Percentiles rank a stretch among this genome's conserved stretches.
Evolutionary conservation across 352 stramenopile genomes (phyloP).

Genomic region (Globisporangium splendens): DNA sequence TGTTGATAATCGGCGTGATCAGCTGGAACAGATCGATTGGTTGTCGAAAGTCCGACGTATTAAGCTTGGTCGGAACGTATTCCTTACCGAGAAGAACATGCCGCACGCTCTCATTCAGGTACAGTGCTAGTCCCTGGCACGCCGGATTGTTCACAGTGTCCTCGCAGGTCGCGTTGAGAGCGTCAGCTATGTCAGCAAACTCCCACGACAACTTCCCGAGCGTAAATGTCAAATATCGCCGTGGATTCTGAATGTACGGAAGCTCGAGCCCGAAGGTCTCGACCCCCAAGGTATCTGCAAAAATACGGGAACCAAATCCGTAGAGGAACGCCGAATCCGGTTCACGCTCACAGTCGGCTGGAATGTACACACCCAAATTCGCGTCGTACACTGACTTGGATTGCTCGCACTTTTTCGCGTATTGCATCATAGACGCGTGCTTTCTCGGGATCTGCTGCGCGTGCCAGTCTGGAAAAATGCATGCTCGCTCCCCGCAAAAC

Average conservation of each 20-base stretch:
- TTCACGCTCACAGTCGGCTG: slow-evolving; percentile 11
- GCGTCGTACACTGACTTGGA: neutral
- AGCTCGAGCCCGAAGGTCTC: neutral
- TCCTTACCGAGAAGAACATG: slow-evolving; percentile 12
- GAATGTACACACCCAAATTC: slow-evolving; percentile 8
- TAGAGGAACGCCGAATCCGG: slow-evolving; percentile 16
- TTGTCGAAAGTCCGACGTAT: slow-evolving; percentile 6
- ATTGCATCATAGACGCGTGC: slow-evolving; percentile 19
- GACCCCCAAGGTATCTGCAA: slow-evolving; percentile 6
- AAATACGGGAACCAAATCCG: slow-evolving; percentile 13
- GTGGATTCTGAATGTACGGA: slow-evolving; percentile 11
- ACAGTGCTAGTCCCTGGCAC: slow-evolving; percentile 27
- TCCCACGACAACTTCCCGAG: slow-evolving; percentile 40
- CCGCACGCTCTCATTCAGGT: slow-evolving; percentile 8
- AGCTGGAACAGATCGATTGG: slow-evolving; percentile 17
- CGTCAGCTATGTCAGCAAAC: slow-evolving; percentile 19
- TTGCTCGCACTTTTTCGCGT: slow-evolving; percentile 11
- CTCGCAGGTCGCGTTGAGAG: neutral
- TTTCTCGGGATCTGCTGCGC: slow-evolving; percentile 12
- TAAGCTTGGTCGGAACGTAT: neutral
- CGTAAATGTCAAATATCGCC: slow-evolving; percentile 24
- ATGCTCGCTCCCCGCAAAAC: slow-evolving; percentile 13
- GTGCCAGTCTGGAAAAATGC: slow-evolving; percentile 17
- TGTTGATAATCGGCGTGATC: slow-evolving; percentile 6
- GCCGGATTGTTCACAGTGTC: neutral